phyloP scores from a whole-genome alignment of 768 basidiomycete species.

The Phanerodontia chrysosporium region DNA sequence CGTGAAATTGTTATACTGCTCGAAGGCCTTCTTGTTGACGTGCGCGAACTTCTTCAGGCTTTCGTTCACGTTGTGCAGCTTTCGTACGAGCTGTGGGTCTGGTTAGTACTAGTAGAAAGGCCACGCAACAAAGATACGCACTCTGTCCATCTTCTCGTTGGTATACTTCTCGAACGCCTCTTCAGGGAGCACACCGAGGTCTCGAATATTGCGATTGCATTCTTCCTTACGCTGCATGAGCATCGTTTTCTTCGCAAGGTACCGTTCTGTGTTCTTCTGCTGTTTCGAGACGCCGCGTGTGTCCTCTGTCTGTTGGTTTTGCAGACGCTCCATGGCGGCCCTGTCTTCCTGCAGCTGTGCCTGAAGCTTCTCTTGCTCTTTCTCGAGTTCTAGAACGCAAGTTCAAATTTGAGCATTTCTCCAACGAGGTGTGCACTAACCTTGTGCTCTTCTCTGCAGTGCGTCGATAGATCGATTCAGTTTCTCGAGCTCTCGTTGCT shows the following conservation, averaged over 20 bases:
- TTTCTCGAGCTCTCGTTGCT: conserved; percentile 62
- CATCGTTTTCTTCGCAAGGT: conserved; percentile 89
- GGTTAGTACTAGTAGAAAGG: not conserved
- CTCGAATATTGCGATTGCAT: conserved; percentile 92
- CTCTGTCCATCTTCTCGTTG: conserved; percentile 81
- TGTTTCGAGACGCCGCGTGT: conserved; percentile 81
- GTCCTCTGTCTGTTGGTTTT: conserved; percentile 84
- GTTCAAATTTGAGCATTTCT: too few relatives aligned
- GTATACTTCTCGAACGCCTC: conserved; percentile 97
- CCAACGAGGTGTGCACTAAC: conserved; percentile 28
- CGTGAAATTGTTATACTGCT: conserved; percentile 97
- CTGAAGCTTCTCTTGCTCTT: conserved; percentile 59
- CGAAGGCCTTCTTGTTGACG: conserved; percentile 99
- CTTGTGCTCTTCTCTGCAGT: conserved; percentile 59
- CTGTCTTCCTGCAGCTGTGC: conserved; percentile 65
- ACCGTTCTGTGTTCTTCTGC: conserved; percentile 94
- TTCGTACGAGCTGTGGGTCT: conserved; percentile 73
- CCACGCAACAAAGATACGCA: conserved; percentile 32
- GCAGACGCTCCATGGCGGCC: conserved; percentile 63
- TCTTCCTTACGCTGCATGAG: conserved; percentile 83
- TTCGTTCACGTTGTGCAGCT: conserved; percentile 90
- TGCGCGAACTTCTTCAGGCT: conserved; percentile 94
- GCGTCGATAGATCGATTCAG: conserved; percentile 65
- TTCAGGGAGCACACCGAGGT: conserved; percentile 93
- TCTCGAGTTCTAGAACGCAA: conserved; percentile 55